Conservation (phyloP, 768 basidiomycete genomes). For the Trametes villosa region DNA sequence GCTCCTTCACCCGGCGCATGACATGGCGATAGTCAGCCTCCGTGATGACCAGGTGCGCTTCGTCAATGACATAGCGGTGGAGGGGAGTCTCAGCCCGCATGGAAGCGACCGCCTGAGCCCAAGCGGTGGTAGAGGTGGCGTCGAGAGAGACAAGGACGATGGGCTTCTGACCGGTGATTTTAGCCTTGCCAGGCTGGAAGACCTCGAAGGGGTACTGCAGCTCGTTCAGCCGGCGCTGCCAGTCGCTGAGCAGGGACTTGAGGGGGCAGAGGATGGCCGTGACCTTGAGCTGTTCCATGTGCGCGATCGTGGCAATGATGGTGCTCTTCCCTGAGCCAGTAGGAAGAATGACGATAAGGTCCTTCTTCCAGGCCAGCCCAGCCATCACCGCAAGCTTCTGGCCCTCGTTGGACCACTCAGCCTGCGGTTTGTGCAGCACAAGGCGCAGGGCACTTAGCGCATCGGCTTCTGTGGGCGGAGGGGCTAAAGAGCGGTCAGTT, state of each 20-base stretch:
- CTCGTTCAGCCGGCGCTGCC: neutral
- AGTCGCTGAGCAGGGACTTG: slow-evolving; percentile 1
- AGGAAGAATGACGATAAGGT: slow-evolving; percentile 10
- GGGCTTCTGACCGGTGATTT: slow-evolving; percentile 4
- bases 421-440: neutral
- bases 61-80: slow-evolving; percentile 10
- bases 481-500: neutral
- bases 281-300: slow-evolving; percentile 8
- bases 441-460: neutral
- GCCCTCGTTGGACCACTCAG: neutral
- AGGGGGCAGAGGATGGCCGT: slow-evolving; percentile 7
- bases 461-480: neutral
- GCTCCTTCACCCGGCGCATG: slow-evolving; percentile 9
- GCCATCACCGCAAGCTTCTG: slow-evolving; percentile 3
- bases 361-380: slow-evolving; percentile 1
- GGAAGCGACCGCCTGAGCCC: neutral
- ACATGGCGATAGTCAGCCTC: slow-evolving; percentile 1
- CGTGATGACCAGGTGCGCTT: slow-evolving; percentile 3
- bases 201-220: neutral
- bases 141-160: slow-evolving; percentile 6
- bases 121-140: neutral
- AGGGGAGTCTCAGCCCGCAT: neutral
- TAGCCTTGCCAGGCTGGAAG: neutral
- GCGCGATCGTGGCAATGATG: neutral
- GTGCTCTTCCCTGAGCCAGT: slow-evolving; percentile 13